These are phyloP conservation scores for Linnemannia elongata DNA, from an alignment of 192 early-diverging fungal genomes.

Conservation along the genomic window DNA sequence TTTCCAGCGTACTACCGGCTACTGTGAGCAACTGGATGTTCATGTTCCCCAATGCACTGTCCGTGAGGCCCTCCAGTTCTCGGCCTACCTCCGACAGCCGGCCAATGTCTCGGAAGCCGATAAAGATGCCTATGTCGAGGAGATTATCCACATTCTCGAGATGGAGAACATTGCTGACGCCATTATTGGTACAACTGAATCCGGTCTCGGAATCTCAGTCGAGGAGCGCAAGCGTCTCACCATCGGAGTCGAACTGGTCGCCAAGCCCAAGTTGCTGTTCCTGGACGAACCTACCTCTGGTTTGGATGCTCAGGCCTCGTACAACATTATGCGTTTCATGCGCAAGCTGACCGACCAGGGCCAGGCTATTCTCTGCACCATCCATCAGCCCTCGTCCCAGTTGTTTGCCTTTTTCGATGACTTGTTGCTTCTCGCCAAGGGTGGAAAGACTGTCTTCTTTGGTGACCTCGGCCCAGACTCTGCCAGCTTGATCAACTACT, in stretches of 20 bases:
- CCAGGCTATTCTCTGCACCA: conserved; percentile 83
- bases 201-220: conserved; percentile 83
- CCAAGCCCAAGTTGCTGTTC: conserved; percentile 85
- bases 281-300: conserved; percentile 94
- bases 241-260: conserved; percentile 88
- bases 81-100: conserved; percentile 81
- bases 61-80: conserved; percentile 82
- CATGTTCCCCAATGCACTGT: conserved; percentile 83
- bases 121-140: conserved; percentile 80
- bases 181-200: conserved; percentile 78
- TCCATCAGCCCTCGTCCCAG: conserved; percentile 90
- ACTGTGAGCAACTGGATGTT: conserved; percentile 89
- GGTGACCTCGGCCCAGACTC: conserved; percentile 83
- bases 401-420: conserved; percentile 91
- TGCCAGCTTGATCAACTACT: conserved; percentile 75
- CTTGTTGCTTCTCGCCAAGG: conserved; percentile 81
- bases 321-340: conserved; percentile 82
- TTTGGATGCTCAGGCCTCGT: conserved; percentile 82
- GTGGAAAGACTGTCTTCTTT: conserved; percentile 85
- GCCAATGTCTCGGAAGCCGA: conserved; percentile 71
- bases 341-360: conserved; percentile 73
- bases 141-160: conserved; percentile 82
- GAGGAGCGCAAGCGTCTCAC: conserved; percentile 92
- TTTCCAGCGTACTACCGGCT: conserved; percentile 81
- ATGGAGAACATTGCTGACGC: conserved; percentile 80